Conservation (phyloP, 2,329 filamentous ascomycete species). For the Aspergillus pseudoterreus region DNA sequence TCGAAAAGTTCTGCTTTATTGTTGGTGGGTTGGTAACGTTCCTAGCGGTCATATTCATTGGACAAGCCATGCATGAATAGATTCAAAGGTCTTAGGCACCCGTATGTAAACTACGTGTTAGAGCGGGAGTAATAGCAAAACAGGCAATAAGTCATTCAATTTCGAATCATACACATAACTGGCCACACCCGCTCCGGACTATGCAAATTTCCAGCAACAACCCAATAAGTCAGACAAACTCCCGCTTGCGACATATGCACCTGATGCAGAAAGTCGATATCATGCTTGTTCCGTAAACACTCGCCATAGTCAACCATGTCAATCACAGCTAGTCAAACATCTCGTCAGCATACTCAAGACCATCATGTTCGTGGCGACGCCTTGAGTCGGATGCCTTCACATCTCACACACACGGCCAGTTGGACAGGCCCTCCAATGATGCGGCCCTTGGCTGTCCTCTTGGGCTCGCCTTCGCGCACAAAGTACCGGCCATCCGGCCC, state of each 20-base stretch:
- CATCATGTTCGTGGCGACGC: constrained; percentile 37
- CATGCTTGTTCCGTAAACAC: background rate
- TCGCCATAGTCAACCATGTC: too few species aligned
- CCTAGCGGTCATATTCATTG: too few species aligned
- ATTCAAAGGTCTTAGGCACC: too few species aligned
- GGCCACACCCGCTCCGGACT: background rate
- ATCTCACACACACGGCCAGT: constrained; percentile 59
- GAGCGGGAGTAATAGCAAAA: too few species aligned
- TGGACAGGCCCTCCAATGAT: constrained; percentile 49
- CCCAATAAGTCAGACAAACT: background rate
- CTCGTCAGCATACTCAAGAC: too few species aligned
- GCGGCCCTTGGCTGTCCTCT: constrained; percentile 42
- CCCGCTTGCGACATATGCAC: constrained; percentile 10
- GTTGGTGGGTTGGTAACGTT: too few species aligned
- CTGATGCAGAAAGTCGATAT: constrained; percentile 3
- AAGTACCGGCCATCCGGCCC: constrained; percentile 61
- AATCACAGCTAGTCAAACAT: too few species aligned
- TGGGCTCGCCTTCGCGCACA: constrained; percentile 52
- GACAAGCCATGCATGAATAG: too few species aligned
- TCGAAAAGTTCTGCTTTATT: too few species aligned
- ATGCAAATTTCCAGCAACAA: too few species aligned
- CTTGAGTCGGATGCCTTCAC: constrained; percentile 61
- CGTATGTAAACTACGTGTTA: too few species aligned
- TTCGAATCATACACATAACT: background rate
- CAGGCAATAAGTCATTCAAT: background rate